Evolutionary conservation across 257 asterid genomes (phyloP), one percentile per base, ranked within the genome.

Genomic region (Solanum chaucha): DNA sequence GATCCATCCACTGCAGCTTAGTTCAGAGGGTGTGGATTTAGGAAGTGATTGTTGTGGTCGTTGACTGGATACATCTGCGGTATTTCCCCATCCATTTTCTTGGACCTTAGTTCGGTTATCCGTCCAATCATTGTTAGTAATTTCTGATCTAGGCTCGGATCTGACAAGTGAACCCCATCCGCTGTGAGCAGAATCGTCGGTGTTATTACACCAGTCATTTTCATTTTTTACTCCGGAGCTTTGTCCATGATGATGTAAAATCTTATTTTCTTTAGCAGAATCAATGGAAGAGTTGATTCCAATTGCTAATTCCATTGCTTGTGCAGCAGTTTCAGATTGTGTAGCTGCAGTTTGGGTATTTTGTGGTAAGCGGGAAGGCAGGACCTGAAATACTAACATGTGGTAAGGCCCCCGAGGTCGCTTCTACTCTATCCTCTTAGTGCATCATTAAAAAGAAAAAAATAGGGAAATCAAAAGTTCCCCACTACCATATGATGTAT

Each of bases 91-190:
- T 46, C 86, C 89, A 32, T 87, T 9, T 9, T 87, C 38, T 70
- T 46, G 68, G n/a, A 83, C 59, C 59, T 87, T 55, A 5, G 38
- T 20, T 13, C 11, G 41, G 82, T 81, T 6, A 77, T 81, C 82
- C 15, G 17, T 20, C 86, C 89, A 87, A 30, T 85, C 86, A 44
- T 48, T 41, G 72, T 19, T 58, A 24, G 46, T 81, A 30, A 87
- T 44, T 30, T 59, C 61, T 19, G 28, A 28, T 40, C 32, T 74
- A 55, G 85, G 51, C 58, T 10, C 20, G 8, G 58, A 24, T 58
- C 86, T 83, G 28, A 35, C 75, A 59, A 83, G 64, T 61, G 89
- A 24, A 20, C 89, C 83, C 89, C 89, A 87, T 74, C 88, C 86
- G 0, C 32, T 30, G 24, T 77, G 67, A 44, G 35, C 8, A 17